These are phyloP conservation scores for Schoenoplectus triqueter DNA, from an alignment of 202 grass and related monocot species.

Conservation along the genomic window DNA sequence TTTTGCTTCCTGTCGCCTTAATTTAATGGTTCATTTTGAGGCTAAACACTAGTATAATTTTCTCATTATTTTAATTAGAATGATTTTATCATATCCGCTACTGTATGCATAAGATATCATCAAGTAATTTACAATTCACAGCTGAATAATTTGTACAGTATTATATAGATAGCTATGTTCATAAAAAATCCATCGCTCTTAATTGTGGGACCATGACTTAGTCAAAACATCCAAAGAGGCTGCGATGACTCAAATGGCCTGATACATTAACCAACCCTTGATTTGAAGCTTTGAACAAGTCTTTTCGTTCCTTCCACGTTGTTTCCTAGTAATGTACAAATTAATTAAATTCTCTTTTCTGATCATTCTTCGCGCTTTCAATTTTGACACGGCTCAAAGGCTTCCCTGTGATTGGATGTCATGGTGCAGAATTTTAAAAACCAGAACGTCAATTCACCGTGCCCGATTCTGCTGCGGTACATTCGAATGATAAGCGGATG, in stretches of 20 bases:
- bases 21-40: too few relatives aligned
- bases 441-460: too few relatives aligned
- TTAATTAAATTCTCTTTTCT: constrained; percentile 7
- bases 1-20: neutral
- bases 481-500: too few relatives aligned
- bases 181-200: neutral
- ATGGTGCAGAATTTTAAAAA: too few relatives aligned
- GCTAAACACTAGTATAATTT: too few relatives aligned
- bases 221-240: constrained; percentile 32
- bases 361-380: neutral
- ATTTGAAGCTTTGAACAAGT: constrained; percentile 8
- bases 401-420: neutral
- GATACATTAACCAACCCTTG: neutral
- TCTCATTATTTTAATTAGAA: too few relatives aligned
- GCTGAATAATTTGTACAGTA: too few relatives aligned
- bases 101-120: too few relatives aligned
- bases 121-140: too few relatives aligned
- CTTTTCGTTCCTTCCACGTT: neutral
- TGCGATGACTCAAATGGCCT: neutral
- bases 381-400: constrained; percentile 32
- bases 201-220: neutral
- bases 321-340: neutral
- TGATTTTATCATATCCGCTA: too few relatives aligned
- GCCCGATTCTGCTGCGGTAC: too few relatives aligned
- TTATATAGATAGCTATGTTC: neutral